Base-by-base conservation (phyloP, 306 rosid genomes). In the Hippophae rhamnoides region DNA sequence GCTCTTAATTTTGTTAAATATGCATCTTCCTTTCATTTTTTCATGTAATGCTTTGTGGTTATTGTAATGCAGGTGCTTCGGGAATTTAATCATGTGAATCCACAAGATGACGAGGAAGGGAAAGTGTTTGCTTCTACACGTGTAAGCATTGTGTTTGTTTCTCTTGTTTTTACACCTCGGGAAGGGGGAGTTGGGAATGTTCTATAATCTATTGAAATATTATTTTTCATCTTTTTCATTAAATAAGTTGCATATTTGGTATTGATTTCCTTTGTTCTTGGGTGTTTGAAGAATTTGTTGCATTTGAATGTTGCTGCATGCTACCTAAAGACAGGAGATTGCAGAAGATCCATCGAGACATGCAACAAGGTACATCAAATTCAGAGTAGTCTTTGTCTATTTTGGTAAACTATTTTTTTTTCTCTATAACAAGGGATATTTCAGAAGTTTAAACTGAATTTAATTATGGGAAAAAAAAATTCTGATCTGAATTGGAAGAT, bases 71-170 rank as follows among this genome's bases (percentile, higher is more conserved):
- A 93, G 96, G 89, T 93, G 65, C 93, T 93, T 72, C 76, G 99
- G 54, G 99, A 93, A 75, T 93, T 93, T 78, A 85, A 88, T 86
- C 99, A 92, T 72, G 95, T 92, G 45, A 85, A 92, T 82, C 99
- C 99, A 67, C 99, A 86, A 70, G 99, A 86, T 69, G 99, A 92
- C 2, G 96, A 88, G 6, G 94, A 92, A 79, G 99, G 95, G 62
- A 92, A 86, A 73, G 51, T 79, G 54, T 92, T 86, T 79, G 41
- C 62, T 47, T 76, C 88, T 79, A 80, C 99, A 5, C 87, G 95
- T 69, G 99, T 92, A 71, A 59, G 84, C 68, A n/a, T 55, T 48
- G 38, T 43, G 57, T 53, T 57, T 60, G 44, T 26, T 6, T 47
- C 25, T 48, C 56, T 38, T 58, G 48, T 1, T 54, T 38, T 54